These are phyloP conservation scores for Acorus gramineus DNA, from an alignment of 106 monocot genomes.

Conservation along the genomic window DNA sequence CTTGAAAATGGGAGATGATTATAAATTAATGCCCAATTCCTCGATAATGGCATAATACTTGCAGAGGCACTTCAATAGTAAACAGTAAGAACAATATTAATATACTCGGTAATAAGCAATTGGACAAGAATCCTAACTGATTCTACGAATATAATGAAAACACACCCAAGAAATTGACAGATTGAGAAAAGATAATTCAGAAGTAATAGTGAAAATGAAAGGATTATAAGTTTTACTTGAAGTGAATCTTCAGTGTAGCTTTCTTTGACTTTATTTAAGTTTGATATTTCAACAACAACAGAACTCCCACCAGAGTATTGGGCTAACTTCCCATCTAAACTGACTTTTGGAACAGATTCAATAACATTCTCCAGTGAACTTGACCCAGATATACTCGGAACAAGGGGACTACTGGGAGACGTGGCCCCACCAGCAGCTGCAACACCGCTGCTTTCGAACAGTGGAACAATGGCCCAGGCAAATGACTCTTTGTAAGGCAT, in stretches of 20 bases:
- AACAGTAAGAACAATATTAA: too few species aligned
- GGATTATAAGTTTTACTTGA: conserved; percentile 38
- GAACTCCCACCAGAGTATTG: conserved; percentile 65
- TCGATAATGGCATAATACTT: too few species aligned
- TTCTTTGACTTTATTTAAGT: conserved; percentile 93
- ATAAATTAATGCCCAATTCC: too few species aligned
- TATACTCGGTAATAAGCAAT: too few species aligned
- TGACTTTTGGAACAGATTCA: conserved; percentile 48
- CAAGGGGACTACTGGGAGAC: conserved; percentile 83
- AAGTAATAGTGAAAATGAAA: too few species aligned
- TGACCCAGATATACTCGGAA: conserved; percentile 55
- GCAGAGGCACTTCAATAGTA: too few species aligned
- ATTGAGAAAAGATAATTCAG: too few species aligned
- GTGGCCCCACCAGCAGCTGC: conserved; percentile 34
- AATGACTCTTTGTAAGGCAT: conserved; percentile 93
- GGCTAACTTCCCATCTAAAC: conserved; percentile 54
- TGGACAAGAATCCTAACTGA: too few species aligned
- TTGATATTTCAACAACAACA: conserved; percentile 91
- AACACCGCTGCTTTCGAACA: conserved; percentile 65
- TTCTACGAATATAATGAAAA: background rate
- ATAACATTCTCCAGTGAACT: conserved; percentile 54
- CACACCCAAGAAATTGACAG: background rate
- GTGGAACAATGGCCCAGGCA: conserved; percentile 86
- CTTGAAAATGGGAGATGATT: too few species aligned
- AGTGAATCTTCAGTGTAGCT: conserved; percentile 88